phyloP scores from a whole-genome alignment of 116 monocot species.

The Cymodocea nodosa region DNA sequence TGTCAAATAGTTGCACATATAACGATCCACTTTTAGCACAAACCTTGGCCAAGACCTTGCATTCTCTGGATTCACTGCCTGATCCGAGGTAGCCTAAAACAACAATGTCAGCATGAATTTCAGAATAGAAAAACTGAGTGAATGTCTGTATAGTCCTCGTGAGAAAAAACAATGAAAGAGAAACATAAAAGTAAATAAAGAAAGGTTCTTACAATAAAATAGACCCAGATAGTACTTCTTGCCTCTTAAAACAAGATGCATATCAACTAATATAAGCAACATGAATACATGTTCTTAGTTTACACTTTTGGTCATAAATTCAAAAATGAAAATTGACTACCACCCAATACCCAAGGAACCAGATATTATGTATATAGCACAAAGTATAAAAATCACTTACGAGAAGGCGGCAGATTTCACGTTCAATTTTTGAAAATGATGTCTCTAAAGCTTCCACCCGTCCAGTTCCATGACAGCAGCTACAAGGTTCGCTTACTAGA shows the following conservation, averaged over 20 bases:
- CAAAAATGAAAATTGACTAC: no score
- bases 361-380: neutral
- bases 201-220: neutral
- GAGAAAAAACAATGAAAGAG: neutral
- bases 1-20: constrained; percentile 85
- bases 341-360: no score
- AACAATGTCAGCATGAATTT: neutral
- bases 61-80: constrained; percentile 50
- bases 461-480: constrained; percentile 81
- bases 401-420: constrained; percentile 75
- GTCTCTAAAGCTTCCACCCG: constrained; percentile 91
- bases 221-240: neutral
- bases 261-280: no score
- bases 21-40: constrained; percentile 68
- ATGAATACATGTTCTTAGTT: no score
- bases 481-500: constrained; percentile 91
- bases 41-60: constrained; percentile 88
- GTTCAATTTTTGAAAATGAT: constrained; percentile 93
- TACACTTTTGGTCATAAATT: no score
- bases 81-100: constrained; percentile 43
- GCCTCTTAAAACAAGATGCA: no score
- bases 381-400: constrained; percentile 32
- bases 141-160: neutral
- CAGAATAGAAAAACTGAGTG: neutral
- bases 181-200: neutral